These are phyloP conservation scores for Mortierella sp. DNA, from an alignment of 371 early-diverging fungal species.

Conservation along the genomic window DNA sequence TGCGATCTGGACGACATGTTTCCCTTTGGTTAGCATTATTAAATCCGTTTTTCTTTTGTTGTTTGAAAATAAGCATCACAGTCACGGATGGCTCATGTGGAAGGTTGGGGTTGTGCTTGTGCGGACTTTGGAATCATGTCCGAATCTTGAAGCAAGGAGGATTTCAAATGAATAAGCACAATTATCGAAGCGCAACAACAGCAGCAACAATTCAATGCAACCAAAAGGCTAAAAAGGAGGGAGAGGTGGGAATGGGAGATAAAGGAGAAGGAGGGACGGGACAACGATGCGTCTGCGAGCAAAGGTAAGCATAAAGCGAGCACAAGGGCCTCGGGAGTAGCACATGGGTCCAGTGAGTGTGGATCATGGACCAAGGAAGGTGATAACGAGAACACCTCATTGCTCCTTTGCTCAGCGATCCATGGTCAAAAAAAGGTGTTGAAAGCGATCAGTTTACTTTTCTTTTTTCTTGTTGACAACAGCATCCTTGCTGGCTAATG, in stretches of 20 bases:
- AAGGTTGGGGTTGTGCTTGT: conserved; percentile 6
- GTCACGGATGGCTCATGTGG: not conserved
- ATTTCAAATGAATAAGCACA: conserved; percentile 55
- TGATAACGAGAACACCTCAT: not conserved
- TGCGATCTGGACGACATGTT: not conserved
- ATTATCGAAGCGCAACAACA: conserved; percentile 19
- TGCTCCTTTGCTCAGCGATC: conserved; percentile 2
- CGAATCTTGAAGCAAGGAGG: conserved; percentile 10
- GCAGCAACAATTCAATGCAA: not conserved
- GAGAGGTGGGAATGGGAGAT: not conserved
- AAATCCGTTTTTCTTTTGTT: not conserved
- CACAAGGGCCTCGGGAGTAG: not conserved
- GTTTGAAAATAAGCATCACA: not conserved
- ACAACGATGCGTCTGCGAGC: not conserved
- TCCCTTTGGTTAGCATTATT: not conserved
- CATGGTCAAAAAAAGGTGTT: not conserved
- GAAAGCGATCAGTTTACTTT: not conserved
- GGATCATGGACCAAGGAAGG: not conserved
- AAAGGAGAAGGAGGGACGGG: not conserved
- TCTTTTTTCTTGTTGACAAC: not conserved
- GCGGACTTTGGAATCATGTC: conserved; percentile 32
- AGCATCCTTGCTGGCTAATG: not conserved
- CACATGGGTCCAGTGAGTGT: not conserved
- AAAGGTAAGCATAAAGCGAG: not conserved
- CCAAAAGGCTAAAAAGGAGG: conserved; percentile 9